Conservation (phyloP, 2,329 filamentous ascomycete genomes). For the Colletotrichum sp. region DNA sequence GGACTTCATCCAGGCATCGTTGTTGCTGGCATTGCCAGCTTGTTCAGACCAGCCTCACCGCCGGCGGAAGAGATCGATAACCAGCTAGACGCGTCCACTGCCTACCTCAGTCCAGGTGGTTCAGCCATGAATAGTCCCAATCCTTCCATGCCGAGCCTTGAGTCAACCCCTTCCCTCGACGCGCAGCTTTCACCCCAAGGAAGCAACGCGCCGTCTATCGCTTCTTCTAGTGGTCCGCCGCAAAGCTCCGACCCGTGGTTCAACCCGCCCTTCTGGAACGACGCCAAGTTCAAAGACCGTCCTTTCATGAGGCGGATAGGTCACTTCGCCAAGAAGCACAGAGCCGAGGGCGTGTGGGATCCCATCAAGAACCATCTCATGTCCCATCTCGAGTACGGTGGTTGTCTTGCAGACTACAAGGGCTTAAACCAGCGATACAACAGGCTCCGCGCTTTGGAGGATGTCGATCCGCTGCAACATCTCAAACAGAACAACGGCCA, state of each 20-base stretch:
- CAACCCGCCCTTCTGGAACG: slow-evolving; percentile 79
- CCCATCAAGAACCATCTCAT: slow-evolving; percentile 77
- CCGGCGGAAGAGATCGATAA: slow-evolving; percentile 28
- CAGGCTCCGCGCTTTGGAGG: slow-evolving; percentile 73
- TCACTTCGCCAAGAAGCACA: slow-evolving; percentile 85
- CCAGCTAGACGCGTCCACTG: slow-evolving; percentile 4
- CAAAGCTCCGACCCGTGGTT: slow-evolving; percentile 64
- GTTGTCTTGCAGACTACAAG: slow-evolving; percentile 78
- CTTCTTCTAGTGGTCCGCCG: slow-evolving; percentile 13
- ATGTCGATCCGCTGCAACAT: slow-evolving; percentile 61
- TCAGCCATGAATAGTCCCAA: slow-evolving; percentile 25
- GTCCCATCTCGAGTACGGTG: slow-evolving; percentile 84
- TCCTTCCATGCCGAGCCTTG: slow-evolving; percentile 28
- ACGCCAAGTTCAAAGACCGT: slow-evolving; percentile 71
- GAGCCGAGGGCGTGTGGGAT: slow-evolving; percentile 67
- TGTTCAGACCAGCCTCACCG: slow-evolving; percentile 64
- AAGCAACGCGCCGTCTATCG: background rate
- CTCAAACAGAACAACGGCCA: slow-evolving; percentile 22
- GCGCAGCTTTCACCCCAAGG: slow-evolving; percentile 20
- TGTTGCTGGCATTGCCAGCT: slow-evolving; percentile 78
- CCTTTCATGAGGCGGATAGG: slow-evolving; percentile 71
- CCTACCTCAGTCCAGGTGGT: slow-evolving; percentile 12
- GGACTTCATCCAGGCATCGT: slow-evolving; percentile 90
- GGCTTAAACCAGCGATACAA: slow-evolving; percentile 74
- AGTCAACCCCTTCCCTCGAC: slow-evolving; percentile 25